Percentiles rank a stretch among this genome's conserved stretches.
phyloP scores from a whole-genome alignment of 2,329 filamentous ascomycete genomes.

The Pseudofabraea citricarpa region DNA sequence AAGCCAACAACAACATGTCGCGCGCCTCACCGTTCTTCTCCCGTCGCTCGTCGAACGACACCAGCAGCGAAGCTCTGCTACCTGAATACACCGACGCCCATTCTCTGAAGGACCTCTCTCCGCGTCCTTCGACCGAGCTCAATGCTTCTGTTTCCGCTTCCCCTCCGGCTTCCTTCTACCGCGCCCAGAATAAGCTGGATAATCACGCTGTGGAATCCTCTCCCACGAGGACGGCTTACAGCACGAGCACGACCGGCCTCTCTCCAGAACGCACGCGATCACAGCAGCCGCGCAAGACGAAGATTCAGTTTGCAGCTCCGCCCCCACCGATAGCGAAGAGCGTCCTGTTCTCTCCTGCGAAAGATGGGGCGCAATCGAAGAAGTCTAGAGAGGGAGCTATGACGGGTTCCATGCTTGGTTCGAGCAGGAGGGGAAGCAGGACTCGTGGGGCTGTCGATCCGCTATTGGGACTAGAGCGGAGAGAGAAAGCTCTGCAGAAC shows the following conservation, averaged over 20 bases:
- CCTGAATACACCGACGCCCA: constrained; percentile 14
- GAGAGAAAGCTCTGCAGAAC: constrained; percentile 48
- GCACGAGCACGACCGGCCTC: not conserved
- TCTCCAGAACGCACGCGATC: not conserved
- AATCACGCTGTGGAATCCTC: not conserved
- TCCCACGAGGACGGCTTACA: not conserved
- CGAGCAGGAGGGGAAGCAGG: constrained; percentile 9
- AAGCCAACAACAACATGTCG: constrained; percentile 10
- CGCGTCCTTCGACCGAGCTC: constrained; percentile 4
- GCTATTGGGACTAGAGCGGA: constrained; percentile 37
- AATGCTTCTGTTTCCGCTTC: constrained; percentile 10
- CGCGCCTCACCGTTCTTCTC: constrained; percentile 17
- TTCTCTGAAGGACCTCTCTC: constrained; percentile 20
- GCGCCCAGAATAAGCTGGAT: constrained; percentile 5
- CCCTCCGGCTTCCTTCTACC: constrained; percentile 23
- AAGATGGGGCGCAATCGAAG: not conserved
- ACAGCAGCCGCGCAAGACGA: constrained; percentile 2
- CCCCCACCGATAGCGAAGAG: constrained; percentile 23
- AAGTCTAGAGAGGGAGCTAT: not conserved
- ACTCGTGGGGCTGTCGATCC: constrained; percentile 15
- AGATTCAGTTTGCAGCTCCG: constrained; percentile 24
- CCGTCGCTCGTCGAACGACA: constrained; percentile 11
- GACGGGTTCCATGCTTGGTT: not conserved
- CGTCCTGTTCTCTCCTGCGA: constrained; percentile 5
- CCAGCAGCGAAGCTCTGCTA: constrained; percentile 14